Evolutionary conservation across 768 basidiomycete species (phyloP), one percentile per base, ranked within the genome.

Genomic region (Cytidiella melzeri): DNA sequence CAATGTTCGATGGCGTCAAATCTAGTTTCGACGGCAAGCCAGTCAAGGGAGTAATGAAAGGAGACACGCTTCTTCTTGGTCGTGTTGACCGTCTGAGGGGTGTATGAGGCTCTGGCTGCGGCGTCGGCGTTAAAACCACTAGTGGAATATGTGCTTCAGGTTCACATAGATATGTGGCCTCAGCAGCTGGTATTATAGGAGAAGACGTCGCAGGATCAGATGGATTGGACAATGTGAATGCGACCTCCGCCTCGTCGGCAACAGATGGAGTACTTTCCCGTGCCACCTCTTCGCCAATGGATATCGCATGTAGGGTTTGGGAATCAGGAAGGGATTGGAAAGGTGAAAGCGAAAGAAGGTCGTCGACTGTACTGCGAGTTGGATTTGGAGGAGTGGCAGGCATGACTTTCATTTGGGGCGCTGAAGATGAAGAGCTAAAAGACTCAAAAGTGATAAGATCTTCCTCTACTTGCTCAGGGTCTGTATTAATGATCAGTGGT

Each of bases 51-150:
- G 18, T 13, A 12, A 51, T 6, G 21, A 47, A 48, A 3, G 54
- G 54, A 5, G 54, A 55, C 12, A 48, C 50, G 21, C 54, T 55
- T 18, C 44, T 34, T 12, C 54, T 28, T 10, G 49, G 50, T 26
- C 54, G 50, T 7, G 54, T 42, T 21, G 54, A 55, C 10, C 54
- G 50, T 7, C 54, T 44, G 5, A 55, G 41, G 19, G 49, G 53
- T 19, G 53, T 55, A 1, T 36, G 44, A 41, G 15, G 38, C 4
- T 10, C 24, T 1, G 24, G 27, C 19, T 47, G 25, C 9, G 20
- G 25, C 23, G 26, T 9, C n/a, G 43, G 18, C 2, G 13, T 45
- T 15, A 18, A 45, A 15, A n/a, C 12, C 7, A 34, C 26, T 28
- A 9, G 20, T 39, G 18, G 37, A 26, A 36, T 37, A n/a, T 20